Percentiles rank a stretch among this genome's conserved stretches.
These are phyloP conservation scores for Parietichytrium sp. DNA, from an alignment of 108 stramenopile species.

Conservation along the genomic window DNA sequence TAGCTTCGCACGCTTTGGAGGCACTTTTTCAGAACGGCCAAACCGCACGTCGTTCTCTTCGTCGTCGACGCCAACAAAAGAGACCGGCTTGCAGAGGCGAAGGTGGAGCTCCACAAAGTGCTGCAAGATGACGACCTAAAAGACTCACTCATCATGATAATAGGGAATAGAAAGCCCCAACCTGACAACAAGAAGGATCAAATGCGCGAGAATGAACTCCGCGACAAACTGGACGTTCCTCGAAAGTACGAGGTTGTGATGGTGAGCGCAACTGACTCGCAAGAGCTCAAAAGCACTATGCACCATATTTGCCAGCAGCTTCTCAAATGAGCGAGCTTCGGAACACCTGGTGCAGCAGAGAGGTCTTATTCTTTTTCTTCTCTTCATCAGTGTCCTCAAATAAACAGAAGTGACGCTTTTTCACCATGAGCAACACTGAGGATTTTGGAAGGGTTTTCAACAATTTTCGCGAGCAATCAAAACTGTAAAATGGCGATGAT, in stretches of 20 bases:
- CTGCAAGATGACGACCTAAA: constrained; percentile 24
- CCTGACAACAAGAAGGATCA: background rate
- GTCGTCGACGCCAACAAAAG: constrained; percentile 7
- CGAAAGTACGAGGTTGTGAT: background rate
- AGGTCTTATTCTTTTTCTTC: too few species aligned
- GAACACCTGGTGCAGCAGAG: too few species aligned
- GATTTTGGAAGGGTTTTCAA: too few species aligned
- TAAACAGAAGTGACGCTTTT: too few species aligned
- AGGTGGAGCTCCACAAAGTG: constrained; percentile 5
- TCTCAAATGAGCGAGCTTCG: too few species aligned
- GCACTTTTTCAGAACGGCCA: background rate
- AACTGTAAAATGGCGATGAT: too few species aligned
- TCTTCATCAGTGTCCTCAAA: too few species aligned
- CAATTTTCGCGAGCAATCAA: too few species aligned
- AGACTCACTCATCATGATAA: background rate
- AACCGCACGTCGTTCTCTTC: background rate
- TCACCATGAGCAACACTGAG: too few species aligned
- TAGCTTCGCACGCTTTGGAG: background rate
- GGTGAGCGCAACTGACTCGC: background rate
- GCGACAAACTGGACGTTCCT: constrained; percentile 13
- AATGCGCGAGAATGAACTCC: background rate
- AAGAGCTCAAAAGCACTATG: background rate
- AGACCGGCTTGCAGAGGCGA: background rate
- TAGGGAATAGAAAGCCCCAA: background rate
- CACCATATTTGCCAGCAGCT: constrained; percentile 37